Base-by-base conservation (phyloP, 805 yeast species). In the Clavispora carvajalis region DNA sequence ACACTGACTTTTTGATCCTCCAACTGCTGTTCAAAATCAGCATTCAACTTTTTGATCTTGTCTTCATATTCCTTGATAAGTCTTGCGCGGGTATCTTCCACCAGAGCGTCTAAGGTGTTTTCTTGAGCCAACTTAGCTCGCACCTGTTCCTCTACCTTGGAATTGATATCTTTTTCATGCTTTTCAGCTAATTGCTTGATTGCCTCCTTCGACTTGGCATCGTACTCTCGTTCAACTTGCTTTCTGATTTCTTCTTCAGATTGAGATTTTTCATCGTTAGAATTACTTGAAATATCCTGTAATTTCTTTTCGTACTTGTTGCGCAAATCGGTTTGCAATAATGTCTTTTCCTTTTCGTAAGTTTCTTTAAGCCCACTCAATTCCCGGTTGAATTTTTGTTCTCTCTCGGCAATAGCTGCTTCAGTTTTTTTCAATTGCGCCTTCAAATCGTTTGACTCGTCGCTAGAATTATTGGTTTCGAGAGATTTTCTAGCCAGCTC, bases 1-100 rank as follows among this genome's bases (percentile, higher is more conserved):
- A 74, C 70, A 34, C 68, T 73, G 23, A 65, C 69, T 39, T 58
- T 60, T 44, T 49, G 44, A 5, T 34, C 37, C 5, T 45, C 45
- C 38, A 57, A 35, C 31, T 38, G 41, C 37, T 42, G 43, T 18
- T 51, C 53, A 30, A 57, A 58, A 9, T 54, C 55, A 22, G 46
- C 39, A 29, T 56, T 54, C 36, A 58, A 48, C n/a, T 41, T 39
- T n/a, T 24, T 41, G 24, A 58, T 51, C 37, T 55, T 47, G 5
- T 40, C 45, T 34, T 58, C 60, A 33, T 51, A 43, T 21, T 51
- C 42, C 17, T 39, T 40, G 16, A 37, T 40, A 37, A 46, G 43
- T 19, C 53, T 51, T 9, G 45, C 43, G 29, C 53, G 52, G 42
- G 30, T 41, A 33, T 49, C 55, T 45, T 28, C 47, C 4, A 30